Conservation (phyloP, 2,329 filamentous ascomycete species). For the Aspergillus arachidicola region DNA sequence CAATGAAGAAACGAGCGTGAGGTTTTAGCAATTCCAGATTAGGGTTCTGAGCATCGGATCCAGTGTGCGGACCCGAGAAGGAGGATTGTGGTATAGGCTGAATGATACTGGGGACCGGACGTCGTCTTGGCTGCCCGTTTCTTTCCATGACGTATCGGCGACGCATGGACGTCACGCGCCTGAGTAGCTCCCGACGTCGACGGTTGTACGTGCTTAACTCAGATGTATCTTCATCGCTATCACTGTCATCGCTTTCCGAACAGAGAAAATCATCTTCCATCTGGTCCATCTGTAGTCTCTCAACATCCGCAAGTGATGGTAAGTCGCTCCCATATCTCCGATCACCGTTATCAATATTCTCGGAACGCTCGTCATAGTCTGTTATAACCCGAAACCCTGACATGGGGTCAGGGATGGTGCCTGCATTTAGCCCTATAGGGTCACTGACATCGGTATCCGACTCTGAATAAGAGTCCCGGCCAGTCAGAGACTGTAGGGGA, state of each 20-base stretch:
- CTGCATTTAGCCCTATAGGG: constrained; percentile 12
- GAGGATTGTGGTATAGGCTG: constrained; percentile 27
- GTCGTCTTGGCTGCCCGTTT: constrained; percentile 23
- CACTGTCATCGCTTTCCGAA: constrained; percentile 36
- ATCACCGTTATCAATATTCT: constrained; percentile 40
- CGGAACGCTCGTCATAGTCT: constrained; percentile 41
- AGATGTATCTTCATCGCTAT: constrained; percentile 31
- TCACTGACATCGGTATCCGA: constrained; percentile 26
- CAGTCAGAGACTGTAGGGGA: constrained; percentile 32
- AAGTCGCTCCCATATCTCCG: constrained; percentile 27
- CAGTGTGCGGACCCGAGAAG: constrained; percentile 12
- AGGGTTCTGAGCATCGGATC: constrained; percentile 6
- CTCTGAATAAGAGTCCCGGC: constrained; percentile 26
- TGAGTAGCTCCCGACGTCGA: constrained; percentile 30
- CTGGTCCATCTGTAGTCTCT: constrained; percentile 26
- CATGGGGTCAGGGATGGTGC: constrained; percentile 21
- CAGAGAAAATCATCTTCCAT: constrained; percentile 35
- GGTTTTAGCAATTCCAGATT: constrained; percentile 62
- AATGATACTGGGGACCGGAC: constrained; percentile 29
- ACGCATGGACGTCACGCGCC: constrained; percentile 27
- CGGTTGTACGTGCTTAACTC: constrained; percentile 26
- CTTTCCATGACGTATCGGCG: constrained; percentile 21
- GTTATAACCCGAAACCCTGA: constrained; percentile 40
- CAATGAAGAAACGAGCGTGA: constrained; percentile 81
- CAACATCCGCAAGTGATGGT: constrained; percentile 28